Evolutionary conservation across 225 moss, liverwort and hornwort species (phyloP).

Genomic region (Marchantia polymorpha): DNA sequence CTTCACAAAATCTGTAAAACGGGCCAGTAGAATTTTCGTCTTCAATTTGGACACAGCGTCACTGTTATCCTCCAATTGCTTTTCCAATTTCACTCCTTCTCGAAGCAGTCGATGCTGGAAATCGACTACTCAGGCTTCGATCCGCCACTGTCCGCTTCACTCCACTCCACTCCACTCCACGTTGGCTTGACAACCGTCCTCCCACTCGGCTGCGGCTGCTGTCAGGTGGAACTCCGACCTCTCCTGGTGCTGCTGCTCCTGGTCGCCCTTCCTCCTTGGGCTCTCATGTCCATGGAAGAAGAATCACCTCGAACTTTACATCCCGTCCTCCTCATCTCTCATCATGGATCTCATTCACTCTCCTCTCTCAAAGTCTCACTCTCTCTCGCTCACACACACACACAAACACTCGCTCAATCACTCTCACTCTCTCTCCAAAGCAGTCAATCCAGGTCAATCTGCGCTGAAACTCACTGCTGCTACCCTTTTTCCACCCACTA

Average conservation of each 20-base stretch:
- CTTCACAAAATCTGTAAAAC: conserved; percentile 72
- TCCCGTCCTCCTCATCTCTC: conserved; percentile 18
- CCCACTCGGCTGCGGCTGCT: neutral
- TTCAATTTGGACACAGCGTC: conserved; percentile 41
- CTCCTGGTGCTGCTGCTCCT: too few species aligned
- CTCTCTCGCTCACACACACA: too few species aligned
- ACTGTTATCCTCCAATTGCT: conserved; percentile 63
- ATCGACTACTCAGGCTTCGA: neutral
- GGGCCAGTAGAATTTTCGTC: conserved; percentile 59
- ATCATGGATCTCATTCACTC: neutral
- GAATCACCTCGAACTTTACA: conserved; percentile 4
- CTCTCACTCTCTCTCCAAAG: too few species aligned
- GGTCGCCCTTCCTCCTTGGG: conserved; percentile 15
- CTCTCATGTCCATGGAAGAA: conserved; percentile 23
- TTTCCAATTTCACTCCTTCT: neutral
- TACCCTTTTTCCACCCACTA: too few species aligned
- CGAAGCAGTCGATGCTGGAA: neutral
- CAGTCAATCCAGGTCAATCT: too few species aligned
- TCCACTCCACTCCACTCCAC: neutral
- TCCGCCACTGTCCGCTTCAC: neutral
- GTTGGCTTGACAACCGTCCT: neutral
- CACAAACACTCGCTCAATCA: too few species aligned
- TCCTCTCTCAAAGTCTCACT: too few species aligned
- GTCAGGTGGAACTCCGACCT: too few species aligned
- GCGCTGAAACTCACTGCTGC: too few species aligned